Evolutionary conservation across 1,284 basidiomycete species (phyloP).

Genomic region (Microbotryum saponariae): DNA sequence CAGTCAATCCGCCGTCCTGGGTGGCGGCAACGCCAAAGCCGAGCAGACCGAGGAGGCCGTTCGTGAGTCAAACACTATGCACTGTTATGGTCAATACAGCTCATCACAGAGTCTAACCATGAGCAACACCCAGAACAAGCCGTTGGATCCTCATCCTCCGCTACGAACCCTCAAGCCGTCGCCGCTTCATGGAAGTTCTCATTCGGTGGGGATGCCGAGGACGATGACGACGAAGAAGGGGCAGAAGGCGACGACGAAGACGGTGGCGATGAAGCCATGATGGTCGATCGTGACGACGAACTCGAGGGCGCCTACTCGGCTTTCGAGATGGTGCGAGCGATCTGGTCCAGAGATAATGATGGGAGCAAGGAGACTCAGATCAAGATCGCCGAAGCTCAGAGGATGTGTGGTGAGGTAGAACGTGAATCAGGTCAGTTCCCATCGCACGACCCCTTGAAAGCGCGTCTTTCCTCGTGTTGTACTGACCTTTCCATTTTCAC

Average conservation of each 20-base stretch:
- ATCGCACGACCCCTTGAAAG: background rate
- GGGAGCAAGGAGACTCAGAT: constrained; percentile 12
- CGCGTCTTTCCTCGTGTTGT: no score
- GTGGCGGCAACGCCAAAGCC: constrained; percentile 12
- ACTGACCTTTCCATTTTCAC: no score
- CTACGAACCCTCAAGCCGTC: constrained; percentile 4
- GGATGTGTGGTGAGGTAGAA: constrained; percentile 34
- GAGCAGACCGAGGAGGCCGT: constrained; percentile 2
- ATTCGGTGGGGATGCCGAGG: constrained; percentile 30
- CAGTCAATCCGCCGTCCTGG: constrained; percentile 32
- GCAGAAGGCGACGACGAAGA: constrained; percentile 19
- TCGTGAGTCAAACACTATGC: background rate
- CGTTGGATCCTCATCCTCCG: constrained; percentile 11
- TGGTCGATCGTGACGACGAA: constrained; percentile 32
- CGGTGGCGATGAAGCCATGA: constrained; percentile 18
- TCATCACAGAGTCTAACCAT: no score
- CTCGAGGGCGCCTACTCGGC: constrained; percentile 32
- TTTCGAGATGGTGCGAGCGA: constrained; percentile 33
- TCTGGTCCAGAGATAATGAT: constrained; percentile 5
- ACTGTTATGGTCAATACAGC: background rate
- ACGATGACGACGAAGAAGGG: constrained; percentile 21
- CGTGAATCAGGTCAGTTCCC: constrained; percentile 31
- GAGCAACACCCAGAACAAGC: constrained; percentile 9
- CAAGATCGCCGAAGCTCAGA: constrained; percentile 31
- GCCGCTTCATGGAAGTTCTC: constrained; percentile 22